Conservation (phyloP, 2,329 filamentous ascomycete genomes). For the Simplicillium sp. region DNA sequence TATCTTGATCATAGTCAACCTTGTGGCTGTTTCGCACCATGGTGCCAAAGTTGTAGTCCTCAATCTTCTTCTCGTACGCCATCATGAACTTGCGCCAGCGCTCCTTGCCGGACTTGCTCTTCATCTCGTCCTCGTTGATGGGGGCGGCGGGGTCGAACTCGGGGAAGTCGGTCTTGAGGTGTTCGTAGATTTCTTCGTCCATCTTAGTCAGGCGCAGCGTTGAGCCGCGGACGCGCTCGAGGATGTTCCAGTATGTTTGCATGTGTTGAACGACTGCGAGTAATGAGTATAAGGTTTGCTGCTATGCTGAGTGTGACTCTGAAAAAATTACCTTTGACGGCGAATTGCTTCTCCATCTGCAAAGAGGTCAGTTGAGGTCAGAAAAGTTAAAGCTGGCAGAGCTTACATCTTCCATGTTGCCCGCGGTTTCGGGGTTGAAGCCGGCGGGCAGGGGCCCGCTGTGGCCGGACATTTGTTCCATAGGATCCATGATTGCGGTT, state of each 20-base stretch:
- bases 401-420: conserved; percentile 48
- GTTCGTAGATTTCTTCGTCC: conserved; percentile 88
- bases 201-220: conserved; percentile 82
- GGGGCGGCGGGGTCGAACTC: conserved; percentile 78
- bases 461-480: conserved; percentile 23
- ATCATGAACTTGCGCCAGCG: conserved; percentile 92
- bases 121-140: conserved; percentile 90
- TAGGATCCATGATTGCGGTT: conserved; percentile 24
- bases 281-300: too few species aligned
- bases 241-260: conserved; percentile 92
- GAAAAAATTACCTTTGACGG: conserved; percentile 70
- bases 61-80: conserved; percentile 86
- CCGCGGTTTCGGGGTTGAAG: conserved; percentile 49
- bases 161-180: conserved; percentile 81
- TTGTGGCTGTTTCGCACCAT: conserved; percentile 74
- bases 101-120: conserved; percentile 93
- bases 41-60: conserved; percentile 97
- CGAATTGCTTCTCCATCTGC: conserved; percentile 95
- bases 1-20: conserved; percentile 77
- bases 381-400: background rate
- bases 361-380: background rate
- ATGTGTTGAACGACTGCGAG: conserved; percentile 76
- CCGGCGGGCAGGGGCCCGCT: conserved; percentile 35
- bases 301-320: background rate
- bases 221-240: conserved; percentile 86